Evolutionary conservation across 2,329 filamentous ascomycete species (phyloP).

Genomic region (Bertia moriformis): DNA sequence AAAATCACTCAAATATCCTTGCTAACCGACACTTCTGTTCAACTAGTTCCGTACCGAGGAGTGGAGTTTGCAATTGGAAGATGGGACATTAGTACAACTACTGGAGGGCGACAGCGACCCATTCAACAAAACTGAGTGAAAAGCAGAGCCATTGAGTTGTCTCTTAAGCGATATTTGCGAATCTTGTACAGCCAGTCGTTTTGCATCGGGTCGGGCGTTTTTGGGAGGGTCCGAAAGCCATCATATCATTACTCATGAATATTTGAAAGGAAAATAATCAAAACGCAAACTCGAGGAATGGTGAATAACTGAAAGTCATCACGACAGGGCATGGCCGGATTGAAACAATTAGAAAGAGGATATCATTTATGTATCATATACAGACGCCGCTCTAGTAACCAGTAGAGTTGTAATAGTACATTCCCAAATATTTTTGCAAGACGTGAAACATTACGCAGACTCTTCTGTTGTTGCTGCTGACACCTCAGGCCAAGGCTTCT

Average conservation of each 20-base stretch:
- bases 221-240: too few species aligned
- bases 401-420: slow-evolving; percentile 1
- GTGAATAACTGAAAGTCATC: too few species aligned
- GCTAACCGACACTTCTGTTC: not conserved
- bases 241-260: too few species aligned
- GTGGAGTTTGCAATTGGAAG: slow-evolving; percentile 44
- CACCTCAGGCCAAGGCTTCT: slow-evolving; percentile 47
- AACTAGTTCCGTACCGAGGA: slow-evolving; percentile 42
- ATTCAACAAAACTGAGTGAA: slow-evolving; percentile 28
- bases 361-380: slow-evolving; percentile 1
- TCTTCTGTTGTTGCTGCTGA: slow-evolving; percentile 5
- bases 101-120: slow-evolving; percentile 25
- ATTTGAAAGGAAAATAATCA: too few species aligned
- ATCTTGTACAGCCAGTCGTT: not conserved
- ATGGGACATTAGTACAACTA: slow-evolving; percentile 37
- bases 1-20: too few species aligned
- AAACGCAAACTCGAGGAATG: too few species aligned
- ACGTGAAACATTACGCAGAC: not conserved
- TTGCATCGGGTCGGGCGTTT: not conserved
- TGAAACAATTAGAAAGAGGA: not conserved
- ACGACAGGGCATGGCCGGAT: too few species aligned
- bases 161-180: too few species aligned
- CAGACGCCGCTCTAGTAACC: not conserved
- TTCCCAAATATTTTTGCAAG: too few species aligned
- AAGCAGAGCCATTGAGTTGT: slow-evolving; percentile 1